A percentile compares a stretch with the other conserved stretches of the same genome.
These are phyloP conservation scores for Biscogniauxia mediterranea DNA, from an alignment of 2,329 filamentous ascomycete species.

Conservation along the genomic window DNA sequence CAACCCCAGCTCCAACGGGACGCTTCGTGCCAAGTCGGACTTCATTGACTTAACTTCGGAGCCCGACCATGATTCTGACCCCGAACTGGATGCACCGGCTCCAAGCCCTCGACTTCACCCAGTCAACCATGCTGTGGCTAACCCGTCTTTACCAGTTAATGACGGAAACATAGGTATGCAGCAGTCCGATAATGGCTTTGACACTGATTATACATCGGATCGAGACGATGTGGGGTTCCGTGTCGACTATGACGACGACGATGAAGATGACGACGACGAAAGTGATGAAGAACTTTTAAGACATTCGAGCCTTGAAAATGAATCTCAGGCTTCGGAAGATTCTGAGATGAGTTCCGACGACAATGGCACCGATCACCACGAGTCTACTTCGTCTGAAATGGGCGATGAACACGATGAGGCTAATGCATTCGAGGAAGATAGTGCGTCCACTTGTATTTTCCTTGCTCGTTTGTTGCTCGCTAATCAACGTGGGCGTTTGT, in stretches of 20 bases:
- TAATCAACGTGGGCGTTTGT: background rate
- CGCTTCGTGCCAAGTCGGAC: background rate
- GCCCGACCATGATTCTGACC: background rate
- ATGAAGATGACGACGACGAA: background rate
- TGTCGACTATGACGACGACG: background rate
- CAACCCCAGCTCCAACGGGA: background rate
- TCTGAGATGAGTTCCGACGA: slow-evolving; percentile 1
- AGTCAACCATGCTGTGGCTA: background rate
- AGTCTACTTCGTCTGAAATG: slow-evolving; percentile 8
- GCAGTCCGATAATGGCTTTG: background rate
- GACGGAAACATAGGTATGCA: no score
- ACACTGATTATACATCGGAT: background rate
- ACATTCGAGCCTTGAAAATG: background rate
- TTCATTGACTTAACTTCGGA: background rate
- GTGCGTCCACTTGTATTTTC: slow-evolving; percentile 9
- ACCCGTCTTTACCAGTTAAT: background rate
- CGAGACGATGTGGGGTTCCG: background rate
- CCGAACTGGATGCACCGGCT: background rate
- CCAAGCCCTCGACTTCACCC: no score
- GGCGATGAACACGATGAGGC: slow-evolving; percentile 3
- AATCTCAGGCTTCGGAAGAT: background rate
- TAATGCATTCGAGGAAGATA: slow-evolving; percentile 12
- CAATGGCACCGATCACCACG: slow-evolving; percentile 2
- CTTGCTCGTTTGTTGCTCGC: background rate
- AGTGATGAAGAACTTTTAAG: background rate